Percentiles rank a stretch among this genome's conserved stretches.
Evolutionary conservation across 2,329 filamentous ascomycete species (phyloP).

Genomic region (Pseudohalonectria lignicola): DNA sequence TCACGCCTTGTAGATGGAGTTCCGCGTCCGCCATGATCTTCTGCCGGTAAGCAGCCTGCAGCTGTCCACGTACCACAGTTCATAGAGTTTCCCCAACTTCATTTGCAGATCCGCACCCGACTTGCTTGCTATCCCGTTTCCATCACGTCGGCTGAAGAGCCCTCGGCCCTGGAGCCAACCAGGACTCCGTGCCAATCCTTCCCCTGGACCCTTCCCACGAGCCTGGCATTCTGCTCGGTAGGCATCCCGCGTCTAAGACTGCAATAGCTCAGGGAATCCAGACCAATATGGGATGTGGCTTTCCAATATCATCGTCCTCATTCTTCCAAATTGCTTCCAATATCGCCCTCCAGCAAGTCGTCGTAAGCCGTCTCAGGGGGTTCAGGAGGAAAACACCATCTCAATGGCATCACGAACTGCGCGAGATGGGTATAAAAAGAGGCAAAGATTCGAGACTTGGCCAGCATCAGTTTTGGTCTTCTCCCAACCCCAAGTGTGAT

Average conservation of each 20-base stretch:
- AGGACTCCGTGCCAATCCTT: no score
- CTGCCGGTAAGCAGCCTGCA: neutral
- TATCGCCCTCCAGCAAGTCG: neutral
- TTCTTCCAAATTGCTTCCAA: constrained; percentile 1
- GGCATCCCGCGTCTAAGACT: neutral
- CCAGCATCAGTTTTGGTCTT: neutral
- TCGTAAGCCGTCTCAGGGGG: neutral
- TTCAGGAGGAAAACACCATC: neutral
- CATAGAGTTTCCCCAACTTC: no score
- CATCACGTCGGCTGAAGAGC: no score
- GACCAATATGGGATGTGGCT: neutral
- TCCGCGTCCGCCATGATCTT: neutral
- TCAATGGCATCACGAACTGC: neutral
- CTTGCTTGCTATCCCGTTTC: no score
- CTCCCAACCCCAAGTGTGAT: no score
- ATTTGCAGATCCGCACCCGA: no score
- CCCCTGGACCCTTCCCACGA: neutral
- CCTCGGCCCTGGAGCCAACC: no score
- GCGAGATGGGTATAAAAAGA: neutral
- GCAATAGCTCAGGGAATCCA: neutral
- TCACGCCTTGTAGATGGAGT: no score
- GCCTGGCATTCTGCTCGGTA: neutral
- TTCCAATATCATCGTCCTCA: neutral
- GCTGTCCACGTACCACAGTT: neutral
- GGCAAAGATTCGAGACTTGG: neutral